phyloP scores from a whole-genome alignment of 306 rosid genomes.

The Cucurbita pepo region DNA sequence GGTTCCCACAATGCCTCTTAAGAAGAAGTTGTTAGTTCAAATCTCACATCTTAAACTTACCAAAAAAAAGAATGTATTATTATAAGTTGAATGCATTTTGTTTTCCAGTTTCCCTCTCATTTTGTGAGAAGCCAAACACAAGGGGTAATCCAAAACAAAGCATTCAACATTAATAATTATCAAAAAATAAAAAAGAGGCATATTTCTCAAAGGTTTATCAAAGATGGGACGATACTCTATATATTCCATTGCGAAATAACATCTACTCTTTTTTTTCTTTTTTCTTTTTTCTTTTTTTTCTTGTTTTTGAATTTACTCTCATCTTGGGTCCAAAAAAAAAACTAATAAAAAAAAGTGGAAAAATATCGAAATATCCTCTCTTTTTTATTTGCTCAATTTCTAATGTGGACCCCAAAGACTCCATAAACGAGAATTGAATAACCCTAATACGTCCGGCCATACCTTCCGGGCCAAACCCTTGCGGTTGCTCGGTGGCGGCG shows the following conservation, averaged over 20 bases:
- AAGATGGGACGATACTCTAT: conserved; percentile 8
- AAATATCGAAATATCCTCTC: background rate
- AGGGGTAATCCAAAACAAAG: background rate
- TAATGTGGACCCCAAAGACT: conserved; percentile 63
- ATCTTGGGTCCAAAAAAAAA: background rate
- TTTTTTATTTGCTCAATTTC: background rate
- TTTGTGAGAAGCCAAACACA: conserved; percentile 2
- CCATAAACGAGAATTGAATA: conserved; percentile 63
- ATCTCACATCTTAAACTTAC: too few relatives aligned
- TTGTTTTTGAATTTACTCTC: background rate
- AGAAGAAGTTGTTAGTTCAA: too few relatives aligned
- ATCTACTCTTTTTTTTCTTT: conserved; percentile 1
- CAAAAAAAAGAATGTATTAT: too few relatives aligned
- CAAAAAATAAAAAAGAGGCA: background rate
- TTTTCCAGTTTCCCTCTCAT: background rate
- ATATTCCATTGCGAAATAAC: conserved; percentile 11
- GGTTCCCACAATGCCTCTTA: background rate
- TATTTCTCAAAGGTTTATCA: conserved; percentile 2
- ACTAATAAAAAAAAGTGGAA: background rate
- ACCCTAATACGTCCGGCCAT: conserved; percentile 58
- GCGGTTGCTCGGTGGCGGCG: conserved; percentile 22
- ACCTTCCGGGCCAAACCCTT: conserved; percentile 55
- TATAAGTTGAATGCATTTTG: background rate
- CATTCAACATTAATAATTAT: background rate
- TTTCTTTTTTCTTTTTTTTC: background rate